phyloP scores from a whole-genome alignment of 2,329 filamentous ascomycete species.

The Hypoxylon sp. region DNA sequence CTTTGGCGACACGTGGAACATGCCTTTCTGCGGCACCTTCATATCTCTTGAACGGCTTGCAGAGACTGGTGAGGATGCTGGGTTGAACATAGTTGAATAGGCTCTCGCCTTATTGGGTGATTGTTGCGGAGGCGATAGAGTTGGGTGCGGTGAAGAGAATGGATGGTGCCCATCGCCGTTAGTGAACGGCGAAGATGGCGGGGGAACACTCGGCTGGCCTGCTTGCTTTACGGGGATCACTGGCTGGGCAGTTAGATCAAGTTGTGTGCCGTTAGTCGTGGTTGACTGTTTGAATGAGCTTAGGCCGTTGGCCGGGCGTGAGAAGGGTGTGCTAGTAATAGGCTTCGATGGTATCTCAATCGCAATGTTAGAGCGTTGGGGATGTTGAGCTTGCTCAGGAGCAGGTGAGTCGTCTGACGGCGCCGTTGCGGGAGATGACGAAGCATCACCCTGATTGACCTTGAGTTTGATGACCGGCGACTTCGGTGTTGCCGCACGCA shows the following conservation, averaged over 20 bases:
- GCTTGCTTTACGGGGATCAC: constrained; percentile 51
- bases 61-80: constrained; percentile 51
- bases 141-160: constrained; percentile 62
- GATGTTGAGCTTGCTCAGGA: constrained; percentile 33
- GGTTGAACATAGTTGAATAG: constrained; percentile 57
- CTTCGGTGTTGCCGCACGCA: constrained; percentile 73
- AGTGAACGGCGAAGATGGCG: constrained; percentile 49
- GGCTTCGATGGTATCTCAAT: constrained; percentile 47
- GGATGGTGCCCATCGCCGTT: constrained; percentile 56
- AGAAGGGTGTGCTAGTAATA: constrained; percentile 28
- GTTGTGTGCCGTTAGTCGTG: constrained; percentile 38
- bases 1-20: constrained; percentile 53
- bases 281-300: constrained; percentile 24
- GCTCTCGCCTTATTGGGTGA: constrained; percentile 59
- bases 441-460: constrained; percentile 55
- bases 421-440: constrained; percentile 42
- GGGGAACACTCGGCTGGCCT: constrained; percentile 49
- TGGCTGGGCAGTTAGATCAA: constrained; percentile 41
- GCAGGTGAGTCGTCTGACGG: constrained; percentile 47
- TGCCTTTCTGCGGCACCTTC: constrained; percentile 52
- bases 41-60: constrained; percentile 40
- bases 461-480: constrained; percentile 69
- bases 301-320: constrained; percentile 25
- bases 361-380: constrained; percentile 31
- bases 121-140: constrained; percentile 59